Base-by-base conservation (phyloP, 371 early-diverging fungal species). In the Apophysomyces trapeziformis region DNA sequence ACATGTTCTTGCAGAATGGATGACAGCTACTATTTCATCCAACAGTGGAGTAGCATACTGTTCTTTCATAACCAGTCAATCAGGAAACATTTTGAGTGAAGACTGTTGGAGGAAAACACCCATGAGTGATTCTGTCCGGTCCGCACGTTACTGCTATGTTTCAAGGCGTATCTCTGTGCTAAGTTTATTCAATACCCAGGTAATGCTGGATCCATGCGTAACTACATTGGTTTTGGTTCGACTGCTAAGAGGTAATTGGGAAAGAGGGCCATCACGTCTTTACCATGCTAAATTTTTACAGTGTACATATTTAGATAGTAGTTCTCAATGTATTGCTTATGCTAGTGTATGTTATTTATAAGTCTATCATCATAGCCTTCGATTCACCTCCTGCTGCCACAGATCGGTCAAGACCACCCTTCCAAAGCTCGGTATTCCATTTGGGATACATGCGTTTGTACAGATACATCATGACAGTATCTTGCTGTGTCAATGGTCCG, bases 391-490 rank as follows among this genome's bases (percentile, higher is more conserved):
- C 64, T n/a, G 6, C 14, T 44, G 32, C 18, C 8, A 56, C 47
- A 21, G 38, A 35, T 7, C 38, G 44, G 38, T 73, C 69, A 68
- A 82, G 58, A 47, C 80, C 77, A 56, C 76, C 68, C 62, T 71
- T 65, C 77, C 78, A 85, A 4, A 89, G 60, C 35, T 79, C 73
- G 1, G 84, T 83, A 69, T 85, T 89, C 93, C 93, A 93, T 77
- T 96, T 96, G 66, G 97, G 97, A 78, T 93, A 97, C 43, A 97
- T 85, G 61, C 99, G 89, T 85, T 97, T 98, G 83, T 96, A 98
- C 61, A 98, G 84, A 63, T 89, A 85, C 94, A 98, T 91, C 86
- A 93, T 93, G 18, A 97, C 80, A 1, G 97, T 96, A 79, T 98
- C 99, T 78, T 95, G 92, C 75, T 91, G 92, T 67, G 91, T 94